Percentiles rank a stretch among this genome's conserved stretches.
Evolutionary conservation across 129 eudicot species (phyloP).

Genomic region (Escallonia herrerae): DNA sequence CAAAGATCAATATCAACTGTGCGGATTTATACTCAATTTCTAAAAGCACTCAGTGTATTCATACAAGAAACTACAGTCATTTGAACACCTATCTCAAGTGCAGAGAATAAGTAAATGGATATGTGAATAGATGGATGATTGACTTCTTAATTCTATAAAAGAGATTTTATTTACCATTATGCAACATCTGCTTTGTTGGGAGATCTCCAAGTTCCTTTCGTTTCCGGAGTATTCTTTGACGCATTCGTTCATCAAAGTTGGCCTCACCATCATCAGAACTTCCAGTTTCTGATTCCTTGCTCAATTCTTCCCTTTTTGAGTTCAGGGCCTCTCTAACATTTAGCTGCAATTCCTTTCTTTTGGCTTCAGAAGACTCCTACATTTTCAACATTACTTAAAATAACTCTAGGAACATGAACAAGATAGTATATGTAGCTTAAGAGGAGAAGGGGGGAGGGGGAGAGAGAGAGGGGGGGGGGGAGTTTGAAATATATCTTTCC

Average conservation of each 20-base stretch:
- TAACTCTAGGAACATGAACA: no score
- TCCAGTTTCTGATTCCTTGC: constrained; percentile 41
- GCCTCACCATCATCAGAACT: constrained; percentile 68
- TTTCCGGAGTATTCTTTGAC: constrained; percentile 68
- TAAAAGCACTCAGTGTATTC: no score
- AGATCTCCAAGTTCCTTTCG: constrained; percentile 64
- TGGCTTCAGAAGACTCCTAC: constrained; percentile 53
- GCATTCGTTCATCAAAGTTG: constrained; percentile 84
- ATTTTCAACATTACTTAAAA: constrained; percentile 11
- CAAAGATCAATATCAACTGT: no score
- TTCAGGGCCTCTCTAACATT: constrained; percentile 70
- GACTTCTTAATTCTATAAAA: constrained; percentile 1
- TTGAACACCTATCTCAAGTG: no score
- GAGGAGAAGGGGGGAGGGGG: no score
- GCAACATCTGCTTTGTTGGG: constrained; percentile 45
- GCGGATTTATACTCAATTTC: no score
- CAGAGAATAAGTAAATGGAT: no score
- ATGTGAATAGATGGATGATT: neutral
- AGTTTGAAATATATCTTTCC: no score
- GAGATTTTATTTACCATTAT: constrained; percentile 36
- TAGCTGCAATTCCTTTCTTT: constrained; percentile 57
- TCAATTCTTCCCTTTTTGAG: constrained; percentile 54
- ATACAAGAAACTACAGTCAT: no score
- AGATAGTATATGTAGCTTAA: no score
- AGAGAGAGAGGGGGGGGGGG: no score